Evolutionary conservation across 495 filamentous ascomycete species (phyloP).

Genomic region (Hypoxylon trugodes): DNA sequence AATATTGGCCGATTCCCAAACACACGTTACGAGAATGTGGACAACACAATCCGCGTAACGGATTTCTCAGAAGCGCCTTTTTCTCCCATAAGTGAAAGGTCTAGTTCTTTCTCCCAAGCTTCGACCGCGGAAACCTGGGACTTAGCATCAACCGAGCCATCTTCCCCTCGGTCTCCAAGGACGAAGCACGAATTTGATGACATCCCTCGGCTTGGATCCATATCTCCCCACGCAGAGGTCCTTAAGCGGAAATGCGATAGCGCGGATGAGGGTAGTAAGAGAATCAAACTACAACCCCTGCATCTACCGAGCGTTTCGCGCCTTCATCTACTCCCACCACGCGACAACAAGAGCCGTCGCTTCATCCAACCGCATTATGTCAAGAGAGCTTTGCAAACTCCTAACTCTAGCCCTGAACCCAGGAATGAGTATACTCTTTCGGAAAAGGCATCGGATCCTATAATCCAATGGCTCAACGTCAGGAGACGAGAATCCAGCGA

Average conservation of each 20-base stretch:
- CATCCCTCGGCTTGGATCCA: constrained; percentile 5
- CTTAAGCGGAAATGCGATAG: constrained; percentile 17
- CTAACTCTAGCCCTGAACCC: constrained; percentile 24
- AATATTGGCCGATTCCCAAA: constrained; percentile 5
- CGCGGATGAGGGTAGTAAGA: constrained; percentile 3
- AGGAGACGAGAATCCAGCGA: constrained; percentile 13
- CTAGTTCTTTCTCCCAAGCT: constrained; percentile 28
- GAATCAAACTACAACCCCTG: neutral
- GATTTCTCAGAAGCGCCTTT: neutral
- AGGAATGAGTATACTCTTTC: constrained; percentile 10
- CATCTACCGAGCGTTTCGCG: constrained; percentile 19
- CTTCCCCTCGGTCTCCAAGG: constrained; percentile 18
- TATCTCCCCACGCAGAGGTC: neutral
- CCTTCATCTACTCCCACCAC: constrained; percentile 1
- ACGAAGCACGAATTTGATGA: constrained; percentile 28
- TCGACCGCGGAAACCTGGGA: constrained; percentile 25
- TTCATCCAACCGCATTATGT: neutral
- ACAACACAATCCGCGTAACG: neutral
- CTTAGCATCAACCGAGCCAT: constrained; percentile 15
- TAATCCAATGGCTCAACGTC: constrained; percentile 37
- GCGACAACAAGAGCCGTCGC: neutral
- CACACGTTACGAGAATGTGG: neutral
- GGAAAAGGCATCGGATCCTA: constrained; percentile 22
- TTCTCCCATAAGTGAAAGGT: constrained; percentile 31
- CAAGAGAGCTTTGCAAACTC: neutral